A percentile compares a stretch with the other conserved stretches of the same genome.
Evolutionary conservation across 495 filamentous ascomycete genomes (phyloP).

Genomic region (Tetracladium setigerum): DNA sequence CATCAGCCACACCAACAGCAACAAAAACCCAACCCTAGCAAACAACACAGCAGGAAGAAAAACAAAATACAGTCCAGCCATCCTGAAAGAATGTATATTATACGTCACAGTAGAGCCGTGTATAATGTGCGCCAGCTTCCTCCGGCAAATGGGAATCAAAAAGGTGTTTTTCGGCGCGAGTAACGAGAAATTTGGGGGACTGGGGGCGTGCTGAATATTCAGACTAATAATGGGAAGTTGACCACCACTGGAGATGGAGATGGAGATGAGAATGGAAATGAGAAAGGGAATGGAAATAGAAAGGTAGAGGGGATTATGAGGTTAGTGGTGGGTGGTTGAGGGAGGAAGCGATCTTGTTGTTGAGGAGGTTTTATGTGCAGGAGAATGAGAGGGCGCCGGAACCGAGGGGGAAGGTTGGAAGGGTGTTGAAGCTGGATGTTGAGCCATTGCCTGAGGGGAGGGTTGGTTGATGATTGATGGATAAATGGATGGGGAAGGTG

Average conservation of each 20-base stretch:
- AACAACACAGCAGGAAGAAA: background rate
- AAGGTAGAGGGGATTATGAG: slow-evolving; percentile 65
- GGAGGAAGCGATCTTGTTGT: slow-evolving; percentile 81
- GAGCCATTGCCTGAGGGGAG: slow-evolving; percentile 11
- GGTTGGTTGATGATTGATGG: background rate
- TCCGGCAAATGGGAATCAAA: slow-evolving; percentile 74
- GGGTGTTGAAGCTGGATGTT: slow-evolving; percentile 20
- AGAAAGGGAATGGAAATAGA: slow-evolving; percentile 30
- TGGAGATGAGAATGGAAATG: background rate
- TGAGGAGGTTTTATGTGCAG: slow-evolving; percentile 92
- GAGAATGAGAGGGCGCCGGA: slow-evolving; percentile 55
- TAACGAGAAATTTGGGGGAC: slow-evolving; percentile 97
- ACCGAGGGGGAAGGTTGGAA: slow-evolving; percentile 20
- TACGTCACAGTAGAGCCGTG: slow-evolving; percentile 98
- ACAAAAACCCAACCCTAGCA: background rate
- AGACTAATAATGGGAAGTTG: slow-evolving; percentile 30
- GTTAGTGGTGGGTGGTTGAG: slow-evolving; percentile 76
- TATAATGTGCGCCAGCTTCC: slow-evolving; percentile 93
- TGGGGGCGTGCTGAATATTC: slow-evolving; percentile 80
- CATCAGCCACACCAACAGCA: background rate
- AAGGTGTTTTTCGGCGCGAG: slow-evolving; percentile 88
- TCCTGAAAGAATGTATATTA: slow-evolving; percentile 65
- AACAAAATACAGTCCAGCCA: slow-evolving; percentile 27
- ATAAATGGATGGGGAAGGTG: background rate
- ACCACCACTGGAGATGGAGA: slow-evolving; percentile 11